phyloP scores from a whole-genome alignment of 2,329 filamentous ascomycete genomes.

The Ascochyta fabae region DNA sequence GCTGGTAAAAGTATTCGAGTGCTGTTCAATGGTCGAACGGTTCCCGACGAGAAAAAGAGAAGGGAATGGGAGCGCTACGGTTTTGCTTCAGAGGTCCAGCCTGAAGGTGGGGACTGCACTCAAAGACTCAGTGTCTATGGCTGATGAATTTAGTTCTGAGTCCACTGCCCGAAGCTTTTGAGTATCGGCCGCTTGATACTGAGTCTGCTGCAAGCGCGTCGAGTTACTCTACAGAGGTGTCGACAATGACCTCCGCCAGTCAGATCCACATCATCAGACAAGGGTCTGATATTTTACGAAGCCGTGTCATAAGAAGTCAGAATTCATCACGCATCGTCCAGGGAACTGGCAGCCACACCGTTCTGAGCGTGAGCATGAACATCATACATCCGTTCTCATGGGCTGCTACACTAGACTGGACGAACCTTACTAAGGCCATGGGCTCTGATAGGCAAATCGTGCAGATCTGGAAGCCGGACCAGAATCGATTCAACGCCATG shows the following conservation, averaged over 20 bases:
- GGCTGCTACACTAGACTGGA: background rate
- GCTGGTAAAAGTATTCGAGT: background rate
- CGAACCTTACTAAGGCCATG: background rate
- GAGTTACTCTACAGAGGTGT: background rate
- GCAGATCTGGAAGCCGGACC: background rate
- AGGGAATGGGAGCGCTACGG: slow-evolving; percentile 8
- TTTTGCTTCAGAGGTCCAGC: background rate
- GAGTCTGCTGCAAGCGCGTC: background rate
- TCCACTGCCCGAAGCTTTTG: background rate
- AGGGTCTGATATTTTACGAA: too few relatives aligned
- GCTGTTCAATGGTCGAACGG: background rate
- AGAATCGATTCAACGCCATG: background rate
- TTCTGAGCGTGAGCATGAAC: background rate
- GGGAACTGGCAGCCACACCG: too few relatives aligned
- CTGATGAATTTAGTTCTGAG: background rate
- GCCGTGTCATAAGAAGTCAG: too few relatives aligned
- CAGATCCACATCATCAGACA: too few relatives aligned
- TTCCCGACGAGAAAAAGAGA: slow-evolving; percentile 5
- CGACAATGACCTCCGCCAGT: too few relatives aligned
- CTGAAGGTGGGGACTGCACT: background rate
- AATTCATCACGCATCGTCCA: background rate
- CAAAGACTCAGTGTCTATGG: background rate
- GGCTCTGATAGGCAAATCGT: background rate
- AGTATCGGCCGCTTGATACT: background rate
- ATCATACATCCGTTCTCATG: background rate